phyloP scores from a whole-genome alignment of 2,329 filamentous ascomycete species.

The Septoria linicola region DNA sequence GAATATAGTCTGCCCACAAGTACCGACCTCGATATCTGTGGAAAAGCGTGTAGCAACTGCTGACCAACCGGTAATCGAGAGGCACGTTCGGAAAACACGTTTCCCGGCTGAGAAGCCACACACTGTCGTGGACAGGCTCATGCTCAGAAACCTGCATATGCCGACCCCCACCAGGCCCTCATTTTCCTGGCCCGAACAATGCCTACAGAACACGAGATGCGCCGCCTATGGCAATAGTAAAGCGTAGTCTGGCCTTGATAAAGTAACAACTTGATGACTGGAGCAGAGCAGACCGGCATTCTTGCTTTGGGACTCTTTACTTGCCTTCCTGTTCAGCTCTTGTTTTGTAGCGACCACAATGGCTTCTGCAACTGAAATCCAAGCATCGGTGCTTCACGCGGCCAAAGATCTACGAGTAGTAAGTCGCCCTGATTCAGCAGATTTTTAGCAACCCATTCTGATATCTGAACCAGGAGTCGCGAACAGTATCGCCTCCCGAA shows the following conservation, averaged over 20 bases:
- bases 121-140: not conserved
- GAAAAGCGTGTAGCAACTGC: no score
- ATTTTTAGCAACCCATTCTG: no score
- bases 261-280: no score
- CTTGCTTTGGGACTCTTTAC: not conserved
- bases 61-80: no score
- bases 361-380: constrained; percentile 39
- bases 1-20: not conserved
- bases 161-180: constrained; percentile 12
- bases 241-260: no score
- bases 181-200: constrained; percentile 5
- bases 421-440: constrained; percentile 28
- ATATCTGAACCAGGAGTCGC: constrained; percentile 59
- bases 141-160: not conserved
- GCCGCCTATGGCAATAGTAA: no score
- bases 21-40: not conserved
- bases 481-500: constrained; percentile 48
- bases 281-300: no score
- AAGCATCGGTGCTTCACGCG: constrained; percentile 59
- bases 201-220: not conserved
- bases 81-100: no score
- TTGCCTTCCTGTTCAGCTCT: not conserved
- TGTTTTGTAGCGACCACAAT: constrained; percentile 17
- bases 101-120: not conserved
- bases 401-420: constrained; percentile 61